Evolutionary conservation across 1,139 yeast species (phyloP).

Genomic region (Hyphopichia fennica): DNA sequence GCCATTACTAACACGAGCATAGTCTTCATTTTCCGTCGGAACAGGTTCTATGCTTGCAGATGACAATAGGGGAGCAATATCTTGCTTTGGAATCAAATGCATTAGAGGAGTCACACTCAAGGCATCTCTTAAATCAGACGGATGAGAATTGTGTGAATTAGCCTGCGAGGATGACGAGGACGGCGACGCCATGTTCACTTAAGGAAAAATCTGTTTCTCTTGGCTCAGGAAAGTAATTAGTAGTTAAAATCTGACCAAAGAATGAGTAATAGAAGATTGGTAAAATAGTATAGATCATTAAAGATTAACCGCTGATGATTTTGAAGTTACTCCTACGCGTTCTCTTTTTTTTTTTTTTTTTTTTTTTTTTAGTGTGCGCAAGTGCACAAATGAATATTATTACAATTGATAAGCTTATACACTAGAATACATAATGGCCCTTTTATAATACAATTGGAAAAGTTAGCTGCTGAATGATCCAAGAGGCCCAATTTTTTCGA

Average conservation of each 20-base stretch:
- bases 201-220: no score
- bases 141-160: background rate
- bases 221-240: no score
- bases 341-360: background rate
- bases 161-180: background rate
- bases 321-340: background rate
- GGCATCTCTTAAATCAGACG: slow-evolving; percentile 19
- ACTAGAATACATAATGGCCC: background rate
- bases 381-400: background rate
- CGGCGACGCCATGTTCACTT: slow-evolving; percentile 1
- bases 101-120: slow-evolving; percentile 28
- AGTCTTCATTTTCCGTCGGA: slow-evolving; percentile 3
- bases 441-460: background rate
- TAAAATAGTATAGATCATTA: background rate
- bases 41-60: slow-evolving; percentile 9
- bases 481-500: slow-evolving; percentile 25
- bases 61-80: slow-evolving; percentile 21
- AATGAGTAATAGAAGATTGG: no score
- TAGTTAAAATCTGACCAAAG: no score
- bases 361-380: background rate
- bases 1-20: background rate
- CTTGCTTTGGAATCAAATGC: slow-evolving; percentile 31
- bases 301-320: background rate
- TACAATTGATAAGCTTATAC: background rate
- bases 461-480: slow-evolving; percentile 5